These are phyloP conservation scores for Phytophthora crassamura DNA, from an alignment of 352 stramenopile species.

Conservation along the genomic window DNA sequence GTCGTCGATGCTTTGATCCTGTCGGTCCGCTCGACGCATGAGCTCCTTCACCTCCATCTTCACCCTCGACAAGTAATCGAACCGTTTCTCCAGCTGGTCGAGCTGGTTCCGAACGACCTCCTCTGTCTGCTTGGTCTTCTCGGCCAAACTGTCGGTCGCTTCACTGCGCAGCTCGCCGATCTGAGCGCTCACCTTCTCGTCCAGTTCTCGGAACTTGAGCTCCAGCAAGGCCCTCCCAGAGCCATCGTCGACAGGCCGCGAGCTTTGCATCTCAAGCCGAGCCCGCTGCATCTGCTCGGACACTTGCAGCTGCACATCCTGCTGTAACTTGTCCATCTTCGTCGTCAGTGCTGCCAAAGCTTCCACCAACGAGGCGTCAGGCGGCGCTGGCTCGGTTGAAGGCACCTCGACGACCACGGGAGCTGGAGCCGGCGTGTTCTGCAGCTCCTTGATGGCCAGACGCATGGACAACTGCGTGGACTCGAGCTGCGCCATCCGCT, in stretches of 20 bases:
- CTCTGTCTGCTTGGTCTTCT: conserved; percentile 45
- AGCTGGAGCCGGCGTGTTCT: conserved; percentile 18
- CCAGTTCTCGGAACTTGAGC: conserved; percentile 30
- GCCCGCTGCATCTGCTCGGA: conserved; percentile 26
- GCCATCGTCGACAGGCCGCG: conserved; percentile 26
- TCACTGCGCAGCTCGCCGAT: conserved; percentile 26
- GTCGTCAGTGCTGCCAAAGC: conserved; percentile 19
- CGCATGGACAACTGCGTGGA: conserved; percentile 36
- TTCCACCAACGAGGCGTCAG: conserved; percentile 17
- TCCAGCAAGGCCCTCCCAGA: conserved; percentile 32
- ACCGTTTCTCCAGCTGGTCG: conserved; percentile 74
- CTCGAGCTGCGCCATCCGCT: conserved; percentile 48
- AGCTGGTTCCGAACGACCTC: conserved; percentile 54
- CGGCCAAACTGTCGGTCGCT: conserved; percentile 25
- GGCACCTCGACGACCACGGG: conserved; percentile 36
- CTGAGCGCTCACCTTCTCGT: conserved; percentile 39
- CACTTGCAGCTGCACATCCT: conserved; percentile 37
- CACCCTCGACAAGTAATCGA: conserved; percentile 72
- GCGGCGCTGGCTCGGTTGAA: conserved; percentile 10
- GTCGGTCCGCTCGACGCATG: conserved; percentile 55
- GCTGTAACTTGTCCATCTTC: conserved; percentile 31
- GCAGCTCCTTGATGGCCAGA: conserved; percentile 31
- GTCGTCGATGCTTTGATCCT: conserved; percentile 69
- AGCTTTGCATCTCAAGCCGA: conserved; percentile 7
- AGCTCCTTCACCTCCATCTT: conserved; percentile 84